A percentile compares a stretch with the other conserved stretches of the same genome.
phyloP scores from a whole-genome alignment of 1,284 basidiomycete genomes.

The Spongispora temasekensis region DNA sequence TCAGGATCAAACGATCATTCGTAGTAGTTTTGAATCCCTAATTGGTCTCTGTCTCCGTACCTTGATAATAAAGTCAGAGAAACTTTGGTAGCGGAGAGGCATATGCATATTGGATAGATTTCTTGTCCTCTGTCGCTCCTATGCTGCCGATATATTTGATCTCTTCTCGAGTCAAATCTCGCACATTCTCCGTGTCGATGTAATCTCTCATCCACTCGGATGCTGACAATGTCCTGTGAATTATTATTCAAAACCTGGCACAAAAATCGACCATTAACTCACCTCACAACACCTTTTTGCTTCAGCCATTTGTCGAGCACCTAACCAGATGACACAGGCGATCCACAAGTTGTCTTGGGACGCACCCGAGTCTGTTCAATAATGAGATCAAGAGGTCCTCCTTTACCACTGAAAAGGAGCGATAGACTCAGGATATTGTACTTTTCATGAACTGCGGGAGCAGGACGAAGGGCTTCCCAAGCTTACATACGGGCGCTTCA shows the following conservation, averaged over 20 bases:
- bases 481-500: constrained; percentile 84
- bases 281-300: constrained; percentile 70
- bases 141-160: constrained; percentile 60
- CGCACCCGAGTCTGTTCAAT: constrained; percentile 52
- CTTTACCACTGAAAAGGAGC: constrained; percentile 54
- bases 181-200: constrained; percentile 53
- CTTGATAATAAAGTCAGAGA: neutral
- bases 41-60: no score
- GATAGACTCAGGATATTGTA: constrained; percentile 65
- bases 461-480: constrained; percentile 55
- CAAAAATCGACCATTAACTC: constrained; percentile 30
- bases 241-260: constrained; percentile 2
- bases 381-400: constrained; percentile 55
- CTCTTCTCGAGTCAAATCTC: constrained; percentile 62
- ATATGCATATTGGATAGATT: constrained; percentile 33
- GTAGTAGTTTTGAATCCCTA: no score
- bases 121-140: constrained; percentile 61
- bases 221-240: constrained; percentile 66
- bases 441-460: constrained; percentile 56
- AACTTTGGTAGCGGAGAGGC: neutral
- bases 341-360: constrained; percentile 44
- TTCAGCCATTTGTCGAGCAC: constrained; percentile 64
- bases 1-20: no score
- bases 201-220: constrained; percentile 67
- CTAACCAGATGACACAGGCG: constrained; percentile 52